Evolutionary conservation across 768 basidiomycete species (phyloP), one percentile per base, ranked within the genome.

Genomic region (Galerina sulciceps): DNA sequence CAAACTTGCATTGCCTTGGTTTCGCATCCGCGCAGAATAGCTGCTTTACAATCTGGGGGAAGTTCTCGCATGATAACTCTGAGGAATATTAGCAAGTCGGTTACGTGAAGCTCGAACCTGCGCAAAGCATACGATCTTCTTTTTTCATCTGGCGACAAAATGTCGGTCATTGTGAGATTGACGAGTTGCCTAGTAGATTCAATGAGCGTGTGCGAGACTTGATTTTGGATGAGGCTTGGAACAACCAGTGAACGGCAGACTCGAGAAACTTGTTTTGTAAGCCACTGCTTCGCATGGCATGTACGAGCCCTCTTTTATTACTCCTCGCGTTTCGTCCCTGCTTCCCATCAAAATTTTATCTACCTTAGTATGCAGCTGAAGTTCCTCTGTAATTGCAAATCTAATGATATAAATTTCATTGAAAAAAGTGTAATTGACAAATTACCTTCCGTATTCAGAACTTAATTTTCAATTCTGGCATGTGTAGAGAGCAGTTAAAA

Each of bases 1-100:
- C 46, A 62, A 1, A 58, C 6, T 41, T 62, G 61, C 57, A 62
- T 58, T 11, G 41, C 53, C 44, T 61, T 61, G 15, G 60, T 57
- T 31, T 61, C 56, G 38, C 34, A 53, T 4, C 60, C 60, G 15
- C 53, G 53, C 41, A 49, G 23, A 34, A 60, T 45, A 9, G 55
- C 55, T 17, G 44, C 43, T 17, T 47, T 45, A 42, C 36, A 51
- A 23, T 57, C 51, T 4, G 14, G 22, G n/a, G 48, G 6, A 3
- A 50, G 5, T 10, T 50, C 17, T 34, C 3, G 17, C 48, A 22
- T 10, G 6, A 50, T 2, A 17, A 37, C 36, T n/a, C 37, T 15
- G 18, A 45, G 34, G 22, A 45, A 45, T 10, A 13, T 37, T 42
- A 46, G 14, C 26, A 55, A 45, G 3, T 37, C 17, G 14, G 31